Conservation (phyloP, 257 asterid species). For the Leonotis leonurus region DNA sequence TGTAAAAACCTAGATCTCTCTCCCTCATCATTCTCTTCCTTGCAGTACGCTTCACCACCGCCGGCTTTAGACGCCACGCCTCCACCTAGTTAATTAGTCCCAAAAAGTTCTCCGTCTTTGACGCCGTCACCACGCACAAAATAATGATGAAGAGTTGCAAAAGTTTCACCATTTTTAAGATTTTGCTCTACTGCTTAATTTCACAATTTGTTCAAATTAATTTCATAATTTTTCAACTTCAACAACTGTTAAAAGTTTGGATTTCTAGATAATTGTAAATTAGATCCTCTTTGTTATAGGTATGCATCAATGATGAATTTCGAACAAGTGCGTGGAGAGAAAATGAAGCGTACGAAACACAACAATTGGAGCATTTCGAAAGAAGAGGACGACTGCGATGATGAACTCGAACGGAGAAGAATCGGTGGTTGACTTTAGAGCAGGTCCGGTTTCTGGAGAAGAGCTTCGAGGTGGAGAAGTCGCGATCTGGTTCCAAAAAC, state of each 20-base stretch:
- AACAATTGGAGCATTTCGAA: not conserved
- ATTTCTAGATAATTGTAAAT: not conserved
- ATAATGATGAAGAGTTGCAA: constrained; percentile 45
- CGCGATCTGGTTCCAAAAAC: constrained; percentile 89
- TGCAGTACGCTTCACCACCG: no score
- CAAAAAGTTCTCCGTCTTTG: no score
- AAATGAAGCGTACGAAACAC: not conserved
- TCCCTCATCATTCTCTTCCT: no score
- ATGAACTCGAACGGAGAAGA: constrained; percentile 54
- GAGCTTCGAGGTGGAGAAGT: constrained; percentile 74
- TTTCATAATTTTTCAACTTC: no score
- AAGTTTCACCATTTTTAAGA: constrained; percentile 20
- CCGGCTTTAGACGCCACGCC: no score
- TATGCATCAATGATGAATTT: not conserved
- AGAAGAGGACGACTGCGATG: constrained; percentile 29
- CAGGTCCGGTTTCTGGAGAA: constrained; percentile 77
- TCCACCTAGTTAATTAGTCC: no score
- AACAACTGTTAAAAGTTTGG: no score
- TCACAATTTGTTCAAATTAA: not conserved
- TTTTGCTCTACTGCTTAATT: no score
- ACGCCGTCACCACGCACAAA: no score
- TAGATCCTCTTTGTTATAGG: not conserved
- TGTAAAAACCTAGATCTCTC: no score
- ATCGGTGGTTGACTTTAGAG: constrained; percentile 52
- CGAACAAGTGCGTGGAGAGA: not conserved